Base-by-base conservation (phyloP, 106 monocot species). In the Dendrobium huoshanense region DNA sequence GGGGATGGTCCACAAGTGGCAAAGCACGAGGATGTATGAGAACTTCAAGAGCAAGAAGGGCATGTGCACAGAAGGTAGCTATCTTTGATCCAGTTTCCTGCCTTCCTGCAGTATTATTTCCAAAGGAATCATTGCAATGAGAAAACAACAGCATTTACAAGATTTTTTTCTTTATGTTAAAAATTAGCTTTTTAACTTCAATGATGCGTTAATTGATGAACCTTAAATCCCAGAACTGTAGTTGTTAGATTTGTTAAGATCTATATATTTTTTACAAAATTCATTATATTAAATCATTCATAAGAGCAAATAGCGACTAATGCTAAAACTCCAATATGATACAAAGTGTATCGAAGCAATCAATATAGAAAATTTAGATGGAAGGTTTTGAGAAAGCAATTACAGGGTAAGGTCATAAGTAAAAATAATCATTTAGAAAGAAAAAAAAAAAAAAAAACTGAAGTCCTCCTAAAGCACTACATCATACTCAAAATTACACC, bases 1-100 rank as follows among this genome's bases (percentile, higher is more conserved):
- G 79, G 9, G 68, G 79, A n/a, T 70, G 51, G 68, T 93, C 84
- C 18, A 42, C 37, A 22, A 91, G 79, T 37, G 95, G 88, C 64
- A 93, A 87, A 29, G 87, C 81, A 33, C 93, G 87, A 48, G 99
- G 95, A 85, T 99, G 95, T 77, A 90, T 93, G 41, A 99, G 91
- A 78, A 92, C 88, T 84, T 99, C 99, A 49, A 99, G 78, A 0
- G 91, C 79, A 25, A 99, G 80, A 41, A 93, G 55, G 19, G 95
- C 93, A 78, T 86, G 89, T 1, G 88, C 81, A 78, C 93, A 99
- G 85, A 99, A 91, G 55, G 79, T 65, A 81, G 91, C 89, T 73
- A 95, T 17, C 55, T 86, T 81, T 44, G 95, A 91, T 77, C 93
- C 91, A 78, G 80, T 86, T 86, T 90, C 87, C 79, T 84, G 77